Base-by-base conservation (phyloP, 202 grass and related monocot species). In the Carex sylvatica region DNA sequence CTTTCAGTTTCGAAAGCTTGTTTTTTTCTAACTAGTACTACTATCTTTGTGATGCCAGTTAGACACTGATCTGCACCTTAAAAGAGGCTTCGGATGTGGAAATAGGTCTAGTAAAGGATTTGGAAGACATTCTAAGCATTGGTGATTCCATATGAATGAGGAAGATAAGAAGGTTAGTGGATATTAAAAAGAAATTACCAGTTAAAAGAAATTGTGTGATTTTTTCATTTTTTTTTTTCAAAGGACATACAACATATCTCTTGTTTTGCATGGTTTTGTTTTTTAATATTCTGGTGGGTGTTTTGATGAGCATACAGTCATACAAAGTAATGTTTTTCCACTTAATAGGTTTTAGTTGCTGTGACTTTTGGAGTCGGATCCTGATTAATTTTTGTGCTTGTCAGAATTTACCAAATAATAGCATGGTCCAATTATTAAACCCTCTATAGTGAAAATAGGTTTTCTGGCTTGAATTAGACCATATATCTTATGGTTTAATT, bases 271-370 rank as follows among this genome's bases (percentile, higher is more conserved):
- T 60, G 31, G 71, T 23, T 38, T 87, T 44, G 19, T 82, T 42
- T 42, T 3, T 82, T 49, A 40, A 67, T 54, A 30, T 82, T 18
- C 6, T 67, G 49, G 31, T 82, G 61, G 15, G n/a, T 24, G 15
- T 67, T 67, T 49, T 51, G 40, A 49, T 53, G 20, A 63, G 28
- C 3, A 13, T 38, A 46, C 44, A 46, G 44, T 46, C 44, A 46
- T 10, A 63, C 33, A 51, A 51, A 51, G 24, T 66, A 65, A 33
- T 33, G 4, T 61, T 72, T 88, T 78, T 20, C 30, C 28, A n/a
- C 84, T 46, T 82, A 82, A 6, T 65, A 98, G 92, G 78, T 95
- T 76, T 85, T 89, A 23, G 91, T 89, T 81, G 92, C 95, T 14
- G 59, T 93, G 16, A 65, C 89, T 78, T 95, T 98, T 64, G 92